These are phyloP conservation scores for Alternaria triticina DNA, from an alignment of 2,329 filamentous ascomycete species.

Conservation along the genomic window DNA sequence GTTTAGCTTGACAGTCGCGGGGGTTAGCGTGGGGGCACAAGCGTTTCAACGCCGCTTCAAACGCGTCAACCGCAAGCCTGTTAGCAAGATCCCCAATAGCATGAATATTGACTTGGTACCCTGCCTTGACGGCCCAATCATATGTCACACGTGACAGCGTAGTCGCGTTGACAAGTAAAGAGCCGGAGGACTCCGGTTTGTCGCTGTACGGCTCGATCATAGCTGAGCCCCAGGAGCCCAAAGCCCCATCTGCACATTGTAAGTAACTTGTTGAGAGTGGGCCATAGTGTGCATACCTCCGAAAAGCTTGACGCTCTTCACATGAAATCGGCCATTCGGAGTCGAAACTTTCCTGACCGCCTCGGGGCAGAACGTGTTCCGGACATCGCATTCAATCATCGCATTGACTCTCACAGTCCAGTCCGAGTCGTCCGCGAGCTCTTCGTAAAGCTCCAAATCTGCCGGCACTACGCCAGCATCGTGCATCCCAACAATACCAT, in stretches of 20 bases:
- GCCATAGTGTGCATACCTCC: slow-evolving; percentile 56
- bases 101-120: slow-evolving; percentile 74
- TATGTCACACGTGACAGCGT: slow-evolving; percentile 61
- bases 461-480: slow-evolving; percentile 68
- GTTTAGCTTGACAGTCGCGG: slow-evolving; percentile 59
- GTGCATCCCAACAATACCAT: slow-evolving; percentile 72
- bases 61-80: slow-evolving; percentile 67
- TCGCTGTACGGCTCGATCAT: slow-evolving; percentile 74
- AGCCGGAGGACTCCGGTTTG: slow-evolving; percentile 66
- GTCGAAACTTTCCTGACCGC: slow-evolving; percentile 55
- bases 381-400: slow-evolving; percentile 70
- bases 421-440: slow-evolving; percentile 58
- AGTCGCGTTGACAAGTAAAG: slow-evolving; percentile 70
- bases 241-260: slow-evolving; percentile 64
- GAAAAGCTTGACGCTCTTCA: slow-evolving; percentile 73
- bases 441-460: slow-evolving; percentile 62
- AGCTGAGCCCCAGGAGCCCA: slow-evolving; percentile 75
- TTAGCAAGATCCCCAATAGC: slow-evolving; percentile 75
- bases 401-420: slow-evolving; percentile 70
- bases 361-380: slow-evolving; percentile 68
- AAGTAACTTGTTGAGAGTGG: background rate
- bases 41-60: slow-evolving; percentile 62
- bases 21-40: slow-evolving; percentile 55
- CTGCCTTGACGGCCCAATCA: slow-evolving; percentile 63
- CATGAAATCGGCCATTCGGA: slow-evolving; percentile 59